Evolutionary conservation across 106 monocot species (phyloP), one percentile per base, ranked within the genome.

Genomic region (Dendrobium officinale): DNA sequence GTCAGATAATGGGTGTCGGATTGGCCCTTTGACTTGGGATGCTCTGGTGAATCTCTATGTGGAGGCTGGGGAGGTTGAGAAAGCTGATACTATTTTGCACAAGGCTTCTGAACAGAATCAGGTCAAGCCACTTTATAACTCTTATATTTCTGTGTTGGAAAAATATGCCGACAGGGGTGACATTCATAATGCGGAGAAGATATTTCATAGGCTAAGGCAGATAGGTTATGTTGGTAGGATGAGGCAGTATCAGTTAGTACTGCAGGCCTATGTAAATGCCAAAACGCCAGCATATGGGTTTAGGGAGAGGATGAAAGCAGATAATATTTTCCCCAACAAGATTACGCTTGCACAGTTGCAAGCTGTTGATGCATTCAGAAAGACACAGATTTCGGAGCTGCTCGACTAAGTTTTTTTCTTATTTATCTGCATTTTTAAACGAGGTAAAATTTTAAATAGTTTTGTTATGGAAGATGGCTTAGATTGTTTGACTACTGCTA

Each of bases 281-380:
- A 96, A 89, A 41, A 56, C 67, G 56, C 95, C 95, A 8, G 89
- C 89, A 18, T 96, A 96, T 79, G 95, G 95, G 26, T 96, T 96
- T 78, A 86, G 89, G 76, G 95, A 96, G 83, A 91, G 95, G 85
- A 86, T 96, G 95, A 93, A 88, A 74, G 95, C 95, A 31, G 92
- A 95, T 79, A 91, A 91, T 55, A 77, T 95, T 18, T 88, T 89
- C 77, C 95, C 92, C 10, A 89, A 86, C 81, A 88, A 80, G 49
- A 3, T 15, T 0, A 51, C 89, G 56, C 81, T 86, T 13, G 83
- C 72, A 51, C 82, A 85, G 67, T 58, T 96, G 70, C 77, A 66
- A 15, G 76, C 85, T 15, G 77, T 79, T 37, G 89, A 91, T 59
- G 84, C 88, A 2, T 93, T 96, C 45, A 88, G 29, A 85, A 93